Evolutionary conservation across 345 rosid genomes (phyloP).

Genomic region (Nephelium lappaceum): DNA sequence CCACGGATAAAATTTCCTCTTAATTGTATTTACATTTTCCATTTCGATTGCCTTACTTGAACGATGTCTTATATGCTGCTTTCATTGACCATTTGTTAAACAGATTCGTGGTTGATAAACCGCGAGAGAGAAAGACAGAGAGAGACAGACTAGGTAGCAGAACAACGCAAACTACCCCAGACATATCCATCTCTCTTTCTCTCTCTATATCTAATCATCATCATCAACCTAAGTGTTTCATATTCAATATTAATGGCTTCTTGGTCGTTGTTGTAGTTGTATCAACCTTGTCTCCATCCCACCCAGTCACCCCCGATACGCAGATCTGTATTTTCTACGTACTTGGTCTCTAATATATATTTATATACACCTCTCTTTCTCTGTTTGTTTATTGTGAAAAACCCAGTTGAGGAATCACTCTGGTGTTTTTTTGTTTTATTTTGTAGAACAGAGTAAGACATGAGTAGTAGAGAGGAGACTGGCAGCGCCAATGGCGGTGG

Average conservation of each 20-base stretch:
- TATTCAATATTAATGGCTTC: not conserved
- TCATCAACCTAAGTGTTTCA: constrained; percentile 24
- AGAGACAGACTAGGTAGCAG: constrained; percentile 1
- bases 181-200: not conserved
- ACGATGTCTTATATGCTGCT: not conserved
- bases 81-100: not conserved
- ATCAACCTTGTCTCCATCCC: constrained; percentile 23
- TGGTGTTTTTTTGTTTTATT: not conserved
- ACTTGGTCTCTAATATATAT: not conserved
- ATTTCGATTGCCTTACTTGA: not conserved
- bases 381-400: not conserved
- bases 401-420: constrained; percentile 16
- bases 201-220: not conserved
- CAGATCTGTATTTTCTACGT: constrained; percentile 7
- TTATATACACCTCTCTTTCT: constrained; percentile 5
- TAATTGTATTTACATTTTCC: not conserved
- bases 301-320: not conserved
- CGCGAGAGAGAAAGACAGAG: not conserved
- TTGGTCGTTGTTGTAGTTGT: constrained; percentile 33
- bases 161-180: not conserved
- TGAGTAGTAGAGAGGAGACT: constrained; percentile 32
- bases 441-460: constrained; percentile 17
- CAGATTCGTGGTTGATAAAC: not conserved
- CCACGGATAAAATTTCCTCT: not conserved
- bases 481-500: constrained; percentile 37